Base-by-base conservation (phyloP, 2,329 filamentous ascomycete species). In the Cladosporium colombiae region DNA sequence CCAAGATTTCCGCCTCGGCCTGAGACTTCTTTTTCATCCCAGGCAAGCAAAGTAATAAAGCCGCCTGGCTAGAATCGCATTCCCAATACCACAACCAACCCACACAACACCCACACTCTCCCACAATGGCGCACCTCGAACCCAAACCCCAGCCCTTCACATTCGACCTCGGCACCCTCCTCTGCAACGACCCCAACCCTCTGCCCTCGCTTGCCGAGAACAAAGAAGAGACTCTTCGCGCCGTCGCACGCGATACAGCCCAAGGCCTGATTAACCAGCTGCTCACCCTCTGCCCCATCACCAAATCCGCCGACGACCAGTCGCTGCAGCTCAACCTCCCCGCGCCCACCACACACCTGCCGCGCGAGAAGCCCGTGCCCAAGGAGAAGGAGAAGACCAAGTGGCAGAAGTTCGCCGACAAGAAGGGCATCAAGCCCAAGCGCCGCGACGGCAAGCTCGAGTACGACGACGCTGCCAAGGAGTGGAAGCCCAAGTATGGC, bases 361-460 rank as follows among this genome's bases (percentile, higher is more conserved):
- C 95, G 27, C 90, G 95, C 72, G 93, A 97, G 82, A 98, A 99
- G 80, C 92, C 92, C 11, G 83, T 98, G 10, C 95, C 95, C 0
- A 85, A 88, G 65, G 86, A 88, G 71, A 95, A 93, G 81, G 83
- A 89, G 65, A 90, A 90, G 71, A 98, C 94, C 66, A 97, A 93
- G 79, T 99, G 95, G 95, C 90, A 97, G 83, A 88, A 90, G 75
- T 99, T 99, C 82, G 95, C 95, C 55, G 90, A 89, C 79, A 96
- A 96, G 87, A 96, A 97, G 85, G 95, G 95, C 65, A 98, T 99
- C 81, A 91, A 91, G 82, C 88, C 89, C 80, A 96, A 93, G 86
- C 90, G 87, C 71, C 87, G 90, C 71, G 92, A 95, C 76, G 85
- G 87, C 78, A 90, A 97, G 81, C 81, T 93, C 73, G 88, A 90